These are phyloP conservation scores for Dactylorhiza incarnata DNA, from an alignment of 106 monocot genomes.

Conservation along the genomic window DNA sequence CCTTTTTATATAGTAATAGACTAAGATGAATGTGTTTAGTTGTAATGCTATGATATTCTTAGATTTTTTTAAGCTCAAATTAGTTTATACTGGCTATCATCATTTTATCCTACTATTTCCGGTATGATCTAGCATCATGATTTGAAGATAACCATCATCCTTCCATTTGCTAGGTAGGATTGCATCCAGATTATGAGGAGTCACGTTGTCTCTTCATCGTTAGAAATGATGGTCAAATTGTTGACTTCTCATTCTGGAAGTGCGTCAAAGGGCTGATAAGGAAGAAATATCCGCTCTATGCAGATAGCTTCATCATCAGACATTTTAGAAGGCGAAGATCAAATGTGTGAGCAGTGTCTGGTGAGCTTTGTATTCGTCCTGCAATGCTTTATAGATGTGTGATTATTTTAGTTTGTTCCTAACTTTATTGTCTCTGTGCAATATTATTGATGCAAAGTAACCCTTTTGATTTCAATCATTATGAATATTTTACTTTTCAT, in stretches of 20 bases:
- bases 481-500: not conserved
- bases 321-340: slow-evolving; percentile 73
- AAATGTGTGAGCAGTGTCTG: slow-evolving; percentile 10
- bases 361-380: not conserved
- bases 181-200: slow-evolving; percentile 73
- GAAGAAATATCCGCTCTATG: slow-evolving; percentile 83
- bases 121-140: not conserved
- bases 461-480: not conserved
- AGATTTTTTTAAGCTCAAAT: not conserved
- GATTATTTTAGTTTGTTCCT: not conserved
- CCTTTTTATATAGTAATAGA: too few relatives aligned
- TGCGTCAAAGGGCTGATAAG: slow-evolving; percentile 89
- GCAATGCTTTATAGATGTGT: not conserved
- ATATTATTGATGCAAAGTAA: not conserved
- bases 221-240: slow-evolving; percentile 60
- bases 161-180: slow-evolving; percentile 49
- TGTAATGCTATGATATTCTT: not conserved
- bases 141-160: not conserved
- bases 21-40: too few relatives aligned
- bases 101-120: not conserved
- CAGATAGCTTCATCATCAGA: slow-evolving; percentile 81
- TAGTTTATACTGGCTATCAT: not conserved
- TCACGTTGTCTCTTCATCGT: slow-evolving; percentile 89
- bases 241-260: slow-evolving; percentile 97
- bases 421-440: not conserved